Percentiles rank a stretch among this genome's conserved stretches.
Conservation (phyloP, 306 rosid genomes). For the Gynostemma pentaphyllum region DNA sequence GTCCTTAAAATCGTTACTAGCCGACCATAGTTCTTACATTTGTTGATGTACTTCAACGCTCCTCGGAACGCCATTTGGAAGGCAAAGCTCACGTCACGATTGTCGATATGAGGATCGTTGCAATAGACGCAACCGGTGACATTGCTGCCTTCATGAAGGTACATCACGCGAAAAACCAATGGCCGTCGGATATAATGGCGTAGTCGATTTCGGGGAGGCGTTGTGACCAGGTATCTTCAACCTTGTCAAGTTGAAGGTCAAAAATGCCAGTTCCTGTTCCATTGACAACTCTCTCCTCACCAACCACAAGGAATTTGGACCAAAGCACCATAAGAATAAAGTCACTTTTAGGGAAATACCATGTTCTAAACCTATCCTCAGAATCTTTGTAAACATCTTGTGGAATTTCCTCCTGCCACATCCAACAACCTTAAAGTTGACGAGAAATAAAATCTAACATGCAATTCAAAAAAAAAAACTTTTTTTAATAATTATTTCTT, state of each 20-base stretch:
- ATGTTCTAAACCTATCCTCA: slow-evolving; percentile 51
- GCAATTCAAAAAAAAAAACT: no score
- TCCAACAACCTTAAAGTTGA: no score
- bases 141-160: slow-evolving; percentile 26
- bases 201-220: slow-evolving; percentile 51
- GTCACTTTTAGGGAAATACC: slow-evolving; percentile 50
- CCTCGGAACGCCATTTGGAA: slow-evolving; percentile 41
- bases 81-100: slow-evolving; percentile 18
- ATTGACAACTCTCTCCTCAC: slow-evolving; percentile 49
- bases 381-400: slow-evolving; percentile 53
- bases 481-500: no score
- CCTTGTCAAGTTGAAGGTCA: slow-evolving; percentile 45
- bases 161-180: slow-evolving; percentile 67
- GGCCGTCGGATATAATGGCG: slow-evolving; percentile 52
- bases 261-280: slow-evolving; percentile 52
- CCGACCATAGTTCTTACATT: slow-evolving; percentile 29
- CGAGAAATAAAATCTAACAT: no score
- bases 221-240: slow-evolving; percentile 40
- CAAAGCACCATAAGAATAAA: slow-evolving; percentile 57
- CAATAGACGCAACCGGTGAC: slow-evolving; percentile 58
- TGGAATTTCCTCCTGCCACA: slow-evolving; percentile 59
- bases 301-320: slow-evolving; percentile 56
- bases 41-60: slow-evolving; percentile 28
- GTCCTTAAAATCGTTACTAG: slow-evolving; percentile 58
- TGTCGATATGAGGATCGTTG: slow-evolving; percentile 30